phyloP scores from a whole-genome alignment of 257 asterid genomes.

The Voacanga thouarsii region DNA sequence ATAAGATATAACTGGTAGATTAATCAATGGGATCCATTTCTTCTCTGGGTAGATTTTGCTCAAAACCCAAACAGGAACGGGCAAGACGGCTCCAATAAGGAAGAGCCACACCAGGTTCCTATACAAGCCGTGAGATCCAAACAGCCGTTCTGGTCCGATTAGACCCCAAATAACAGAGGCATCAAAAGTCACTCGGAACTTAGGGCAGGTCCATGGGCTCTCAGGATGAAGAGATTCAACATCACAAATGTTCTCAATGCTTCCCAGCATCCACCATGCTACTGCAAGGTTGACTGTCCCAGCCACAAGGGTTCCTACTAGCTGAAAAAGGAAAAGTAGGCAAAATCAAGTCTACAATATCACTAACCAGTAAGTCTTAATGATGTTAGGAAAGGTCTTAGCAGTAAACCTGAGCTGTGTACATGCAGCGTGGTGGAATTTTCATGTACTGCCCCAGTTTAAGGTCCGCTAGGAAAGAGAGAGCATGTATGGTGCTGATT shows the following conservation, averaged over 20 bases:
- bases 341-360: background rate
- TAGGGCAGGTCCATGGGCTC: conserved; percentile 84
- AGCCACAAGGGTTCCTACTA: conserved; percentile 27
- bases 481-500: conserved; percentile 76
- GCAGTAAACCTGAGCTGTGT: conserved; percentile 60
- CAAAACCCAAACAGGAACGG: conserved; percentile 42
- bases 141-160: conserved; percentile 65
- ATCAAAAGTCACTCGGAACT: conserved; percentile 58
- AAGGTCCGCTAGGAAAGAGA: conserved; percentile 83
- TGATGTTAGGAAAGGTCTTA: background rate
- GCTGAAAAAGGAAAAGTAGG: conserved; percentile 2
- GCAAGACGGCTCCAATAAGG: conserved; percentile 57
- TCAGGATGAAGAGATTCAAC: conserved; percentile 41
- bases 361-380: background rate
- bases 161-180: conserved; percentile 93
- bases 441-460: conserved; percentile 98
- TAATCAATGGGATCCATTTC: conserved; percentile 60
- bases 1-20: conserved; percentile 55
- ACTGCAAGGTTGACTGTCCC: conserved; percentile 21
- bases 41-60: conserved; percentile 51
- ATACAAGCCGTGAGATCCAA: conserved; percentile 55
- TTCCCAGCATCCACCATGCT: conserved; percentile 31
- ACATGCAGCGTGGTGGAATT: conserved; percentile 92
- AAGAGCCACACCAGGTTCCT: conserved; percentile 60
- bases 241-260: conserved; percentile 27